Evolutionary conservation across 1,284 basidiomycete species (phyloP).

Genomic region (Sutorius eximius): DNA sequence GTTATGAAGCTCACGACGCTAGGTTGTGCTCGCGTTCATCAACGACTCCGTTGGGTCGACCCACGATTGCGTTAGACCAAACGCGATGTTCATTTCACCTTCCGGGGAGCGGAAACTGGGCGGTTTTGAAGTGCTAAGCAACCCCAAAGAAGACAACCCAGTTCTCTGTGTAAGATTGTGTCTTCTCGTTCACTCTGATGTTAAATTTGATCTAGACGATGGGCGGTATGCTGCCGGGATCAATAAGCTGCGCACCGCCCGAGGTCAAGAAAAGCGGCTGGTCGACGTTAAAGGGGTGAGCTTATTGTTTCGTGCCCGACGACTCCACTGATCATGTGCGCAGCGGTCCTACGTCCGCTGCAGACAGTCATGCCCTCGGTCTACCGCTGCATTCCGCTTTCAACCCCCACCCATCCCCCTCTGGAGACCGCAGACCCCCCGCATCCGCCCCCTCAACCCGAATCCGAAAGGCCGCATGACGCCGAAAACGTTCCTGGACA

Average conservation of each 20-base stretch:
- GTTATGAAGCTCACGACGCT: slow-evolving; percentile 12
- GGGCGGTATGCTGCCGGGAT: too few relatives aligned
- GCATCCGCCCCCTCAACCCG: slow-evolving; percentile 72
- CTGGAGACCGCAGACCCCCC: slow-evolving; percentile 70
- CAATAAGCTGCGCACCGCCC: too few relatives aligned
- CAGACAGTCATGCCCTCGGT: slow-evolving; percentile 38
- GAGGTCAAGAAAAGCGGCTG: too few relatives aligned
- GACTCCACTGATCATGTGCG: too few relatives aligned
- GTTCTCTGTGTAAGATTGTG: background rate
- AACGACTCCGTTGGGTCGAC: slow-evolving; percentile 85
- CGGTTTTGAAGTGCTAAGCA: slow-evolving; percentile 91
- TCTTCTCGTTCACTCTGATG: background rate
- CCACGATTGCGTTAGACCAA: slow-evolving; percentile 82
- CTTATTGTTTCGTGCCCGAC: too few relatives aligned
- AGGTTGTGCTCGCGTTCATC: slow-evolving; percentile 90
- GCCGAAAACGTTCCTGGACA: slow-evolving; percentile 75
- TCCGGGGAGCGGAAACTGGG: slow-evolving; percentile 97
- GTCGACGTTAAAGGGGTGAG: too few relatives aligned
- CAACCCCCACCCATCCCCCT: slow-evolving; percentile 74
- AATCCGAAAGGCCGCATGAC: slow-evolving; percentile 80
- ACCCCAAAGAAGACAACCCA: slow-evolving; percentile 61
- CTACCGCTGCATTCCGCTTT: slow-evolving; percentile 83
- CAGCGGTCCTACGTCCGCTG: too few relatives aligned
- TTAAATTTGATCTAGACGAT: too few relatives aligned
- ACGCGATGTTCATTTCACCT: slow-evolving; percentile 84